These are phyloP conservation scores for Macrocystidia cucumis DNA, from an alignment of 1,284 basidiomycete genomes.

Conservation along the genomic window DNA sequence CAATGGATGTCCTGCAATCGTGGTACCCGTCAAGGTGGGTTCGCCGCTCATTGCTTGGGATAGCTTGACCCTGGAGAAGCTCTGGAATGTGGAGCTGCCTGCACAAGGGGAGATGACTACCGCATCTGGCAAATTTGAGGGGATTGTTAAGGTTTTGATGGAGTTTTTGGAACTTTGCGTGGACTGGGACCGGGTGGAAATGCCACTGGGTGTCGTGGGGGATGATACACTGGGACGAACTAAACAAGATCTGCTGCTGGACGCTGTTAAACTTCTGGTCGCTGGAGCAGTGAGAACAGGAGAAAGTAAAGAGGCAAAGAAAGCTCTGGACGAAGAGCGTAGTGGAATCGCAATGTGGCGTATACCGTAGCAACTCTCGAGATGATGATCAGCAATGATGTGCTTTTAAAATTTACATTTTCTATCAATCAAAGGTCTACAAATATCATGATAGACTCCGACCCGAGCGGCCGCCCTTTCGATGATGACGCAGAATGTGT, in stretches of 20 bases:
- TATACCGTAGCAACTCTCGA: no score
- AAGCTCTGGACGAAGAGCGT: constrained; percentile 48
- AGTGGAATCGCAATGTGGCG: constrained; percentile 57
- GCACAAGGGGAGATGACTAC: constrained; percentile 23
- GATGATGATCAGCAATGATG: no score
- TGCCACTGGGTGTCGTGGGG: constrained; percentile 16
- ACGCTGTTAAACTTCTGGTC: constrained; percentile 41
- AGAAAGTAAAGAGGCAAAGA: constrained; percentile 45
- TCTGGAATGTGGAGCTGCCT: constrained; percentile 45
- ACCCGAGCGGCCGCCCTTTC: no score
- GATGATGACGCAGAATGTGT: no score
- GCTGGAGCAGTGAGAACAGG: constrained; percentile 46
- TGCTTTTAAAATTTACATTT: no score
- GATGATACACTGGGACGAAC: constrained; percentile 14
- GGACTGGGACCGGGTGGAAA: constrained; percentile 46
- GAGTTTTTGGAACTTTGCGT: constrained; percentile 56
- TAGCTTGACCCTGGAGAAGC: constrained; percentile 44
- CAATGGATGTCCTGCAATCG: constrained; percentile 53
- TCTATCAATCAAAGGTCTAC: no score
- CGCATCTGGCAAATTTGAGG: constrained; percentile 34
- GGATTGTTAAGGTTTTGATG: constrained; percentile 43
- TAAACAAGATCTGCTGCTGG: constrained; percentile 32
- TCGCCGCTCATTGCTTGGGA: constrained; percentile 59
- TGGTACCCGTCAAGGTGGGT: constrained; percentile 50
- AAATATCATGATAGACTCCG: no score